phyloP scores from a whole-genome alignment of 768 basidiomycete genomes.

The Suillus americanus region DNA sequence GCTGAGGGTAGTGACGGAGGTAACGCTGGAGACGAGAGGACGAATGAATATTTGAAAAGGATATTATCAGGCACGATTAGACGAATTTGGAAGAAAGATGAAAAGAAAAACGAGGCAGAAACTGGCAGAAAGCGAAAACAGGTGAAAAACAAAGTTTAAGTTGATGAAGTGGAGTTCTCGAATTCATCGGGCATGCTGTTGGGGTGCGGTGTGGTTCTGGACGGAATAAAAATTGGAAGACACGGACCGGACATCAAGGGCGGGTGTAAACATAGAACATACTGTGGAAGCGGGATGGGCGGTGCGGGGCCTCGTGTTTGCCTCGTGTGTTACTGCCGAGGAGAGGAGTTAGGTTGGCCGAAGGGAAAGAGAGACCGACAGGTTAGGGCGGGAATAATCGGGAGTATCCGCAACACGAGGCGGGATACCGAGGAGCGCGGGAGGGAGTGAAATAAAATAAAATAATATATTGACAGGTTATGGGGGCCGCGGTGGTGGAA shows the following conservation, averaged over 20 bases:
- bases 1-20: background rate
- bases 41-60: background rate
- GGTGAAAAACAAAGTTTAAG: constrained; percentile 4
- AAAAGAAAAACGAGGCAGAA: background rate
- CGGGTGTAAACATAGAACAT: constrained; percentile 6
- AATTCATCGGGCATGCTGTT: constrained; percentile 1
- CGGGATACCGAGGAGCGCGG: constrained; percentile 6
- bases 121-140: background rate
- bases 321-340: constrained; percentile 1
- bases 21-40: background rate
- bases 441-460: background rate
- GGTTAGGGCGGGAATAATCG: constrained; percentile 3
- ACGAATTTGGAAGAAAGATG: background rate
- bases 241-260: constrained; percentile 5
- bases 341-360: background rate
- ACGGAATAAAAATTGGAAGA: background rate
- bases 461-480: background rate
- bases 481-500: constrained; percentile 3
- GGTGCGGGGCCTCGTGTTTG: constrained; percentile 1
- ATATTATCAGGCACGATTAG: background rate
- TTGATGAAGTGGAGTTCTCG: background rate
- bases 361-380: background rate
- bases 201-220: background rate
- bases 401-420: constrained; percentile 4
- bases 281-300: constrained; percentile 3